These are phyloP conservation scores for Calonectria naviculata DNA, from an alignment of 2,329 filamentous ascomycete genomes.

Conservation along the genomic window DNA sequence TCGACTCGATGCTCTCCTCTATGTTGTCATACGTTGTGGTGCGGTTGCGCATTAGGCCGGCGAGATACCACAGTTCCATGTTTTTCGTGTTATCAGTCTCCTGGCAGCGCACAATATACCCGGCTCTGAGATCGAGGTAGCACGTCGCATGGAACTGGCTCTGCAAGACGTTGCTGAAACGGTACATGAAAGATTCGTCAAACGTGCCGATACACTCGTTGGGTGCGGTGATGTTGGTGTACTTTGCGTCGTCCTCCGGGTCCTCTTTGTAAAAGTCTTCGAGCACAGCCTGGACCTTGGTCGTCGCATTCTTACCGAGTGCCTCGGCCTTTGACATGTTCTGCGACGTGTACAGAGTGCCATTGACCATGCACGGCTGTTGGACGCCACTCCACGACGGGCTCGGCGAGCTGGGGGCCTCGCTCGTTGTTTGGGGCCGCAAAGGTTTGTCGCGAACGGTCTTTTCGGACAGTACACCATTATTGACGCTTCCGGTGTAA, in stretches of 20 bases:
- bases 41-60: background rate
- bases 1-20: background rate
- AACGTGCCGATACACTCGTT: background rate
- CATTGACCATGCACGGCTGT: background rate
- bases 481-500: background rate
- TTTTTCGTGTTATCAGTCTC: background rate
- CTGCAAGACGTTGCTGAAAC: background rate
- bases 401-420: background rate
- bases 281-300: background rate
- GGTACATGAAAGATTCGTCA: background rate
- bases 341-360: background rate
- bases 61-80: background rate
- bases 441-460: background rate
- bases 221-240: background rate
- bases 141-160: background rate
- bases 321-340: background rate
- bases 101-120: background rate
- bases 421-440: background rate
- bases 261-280: background rate
- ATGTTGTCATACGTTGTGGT: background rate
- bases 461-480: background rate
- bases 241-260: background rate
- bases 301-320: background rate
- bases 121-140: background rate
- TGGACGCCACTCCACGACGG: background rate